Base-by-base conservation (phyloP, 2,329 filamentous ascomycete genomes). In the Fusarium sp. region DNA sequence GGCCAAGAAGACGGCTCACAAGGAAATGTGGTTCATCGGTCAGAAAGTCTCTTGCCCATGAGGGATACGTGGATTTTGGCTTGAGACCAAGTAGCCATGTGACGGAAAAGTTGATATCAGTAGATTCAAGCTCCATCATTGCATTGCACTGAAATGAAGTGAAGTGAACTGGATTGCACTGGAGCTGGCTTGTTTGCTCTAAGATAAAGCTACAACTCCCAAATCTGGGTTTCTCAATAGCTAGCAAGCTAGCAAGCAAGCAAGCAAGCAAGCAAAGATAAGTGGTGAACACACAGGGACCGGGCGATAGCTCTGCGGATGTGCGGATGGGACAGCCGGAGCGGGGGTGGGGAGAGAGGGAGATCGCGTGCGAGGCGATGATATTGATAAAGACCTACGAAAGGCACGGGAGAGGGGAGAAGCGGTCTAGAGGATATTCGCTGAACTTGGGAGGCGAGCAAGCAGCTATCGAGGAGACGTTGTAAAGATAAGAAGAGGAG, bases 11-110 rank as follows among this genome's bases (percentile, higher is more conserved):
- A 60, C 73, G 75, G 70, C 79, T 79, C 65, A 80, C 78, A 50
- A 72, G 77, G 58, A 80, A 80, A 63, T 74, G 66, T 25, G 75
- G 75, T 63, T 80, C 78, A 50, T 77, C 66, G 44, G 76, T 72
- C 63, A 78, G 62, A 47, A 71, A 79, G 30, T 71, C 71, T 43
- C 67, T 73, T 57, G 75, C 75, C 77, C 77, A 79, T 62, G 64
- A 30, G 35, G 78, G 78, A 67, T 65, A 67, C 58, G 66, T 72
- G 54, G 77, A 69, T 71, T 63, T 75, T 60, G 76, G 72, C 66
- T 71, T 74, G 35, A 79, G 76, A 54, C 77, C 77, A 46, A 79
- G 68, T 38, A 79, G 68, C 78, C 78, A 79, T 70, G 75, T 78
- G 63, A 79, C 76, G 38, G 70, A 78, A 71, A 79, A 79, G 71